These are phyloP conservation scores for Penicillium macrosclerotiorum DNA, from an alignment of 495 filamentous ascomycete species.

Conservation along the genomic window DNA sequence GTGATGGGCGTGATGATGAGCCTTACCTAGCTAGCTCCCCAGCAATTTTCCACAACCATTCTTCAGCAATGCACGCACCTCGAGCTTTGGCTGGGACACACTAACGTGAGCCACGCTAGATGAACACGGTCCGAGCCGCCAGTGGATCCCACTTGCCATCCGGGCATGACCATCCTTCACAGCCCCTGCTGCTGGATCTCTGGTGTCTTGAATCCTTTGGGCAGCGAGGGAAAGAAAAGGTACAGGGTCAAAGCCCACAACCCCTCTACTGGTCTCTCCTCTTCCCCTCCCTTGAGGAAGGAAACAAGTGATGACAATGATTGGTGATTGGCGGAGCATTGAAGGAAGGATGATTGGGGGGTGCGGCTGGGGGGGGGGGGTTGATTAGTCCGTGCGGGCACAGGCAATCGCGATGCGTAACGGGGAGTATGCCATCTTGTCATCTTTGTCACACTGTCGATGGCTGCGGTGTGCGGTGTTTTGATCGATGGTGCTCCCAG, in stretches of 20 bases:
- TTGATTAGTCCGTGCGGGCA: constrained; percentile 8
- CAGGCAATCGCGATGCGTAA: constrained; percentile 6
- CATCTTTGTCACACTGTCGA: constrained; percentile 19
- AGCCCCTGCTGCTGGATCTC: no score
- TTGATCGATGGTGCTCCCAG: constrained; percentile 11
- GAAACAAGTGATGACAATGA: no score
- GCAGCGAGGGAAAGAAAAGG: constrained; percentile 16
- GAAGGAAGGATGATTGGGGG: no score
- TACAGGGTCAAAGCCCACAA: constrained; percentile 1
- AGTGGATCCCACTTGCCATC: constrained; percentile 7
- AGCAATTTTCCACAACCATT: no score
- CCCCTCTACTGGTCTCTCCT: not conserved
- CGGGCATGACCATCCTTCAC: not conserved
- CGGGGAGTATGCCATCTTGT: constrained; percentile 10
- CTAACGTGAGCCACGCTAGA: constrained; percentile 1
- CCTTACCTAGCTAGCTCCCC: no score
- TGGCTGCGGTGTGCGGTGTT: no score
- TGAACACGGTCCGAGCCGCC: constrained; percentile 27
- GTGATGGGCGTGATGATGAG: no score
- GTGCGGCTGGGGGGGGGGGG: no score
- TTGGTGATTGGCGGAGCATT: no score
- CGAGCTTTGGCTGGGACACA: no score
- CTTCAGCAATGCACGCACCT: no score
- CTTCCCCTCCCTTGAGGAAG: not conserved
- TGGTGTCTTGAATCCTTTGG: no score